These are phyloP conservation scores for Gleditsia sinensis DNA, from an alignment of 306 rosid species.

Conservation along the genomic window DNA sequence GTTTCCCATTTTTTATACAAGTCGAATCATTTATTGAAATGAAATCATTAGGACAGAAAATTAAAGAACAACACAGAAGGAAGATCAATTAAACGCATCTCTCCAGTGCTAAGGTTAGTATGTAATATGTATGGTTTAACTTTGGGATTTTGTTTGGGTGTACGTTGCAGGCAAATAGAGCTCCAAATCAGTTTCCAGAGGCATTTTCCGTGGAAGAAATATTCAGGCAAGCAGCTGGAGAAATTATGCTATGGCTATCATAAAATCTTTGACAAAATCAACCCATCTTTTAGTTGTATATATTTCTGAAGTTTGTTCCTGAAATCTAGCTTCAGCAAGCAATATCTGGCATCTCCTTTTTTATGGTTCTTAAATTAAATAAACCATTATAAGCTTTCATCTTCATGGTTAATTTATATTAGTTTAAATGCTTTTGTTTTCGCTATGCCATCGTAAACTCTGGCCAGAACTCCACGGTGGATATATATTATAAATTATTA, in stretches of 20 bases:
- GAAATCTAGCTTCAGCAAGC: background rate
- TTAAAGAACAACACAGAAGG: no score
- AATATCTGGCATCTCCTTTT: background rate
- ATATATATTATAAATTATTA: no score
- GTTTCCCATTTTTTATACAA: no score
- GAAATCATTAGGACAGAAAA: no score
- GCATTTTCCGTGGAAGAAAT: constrained; percentile 24
- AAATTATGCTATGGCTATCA: constrained; percentile 46
- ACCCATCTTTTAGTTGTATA: background rate
- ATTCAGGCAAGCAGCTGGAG: constrained; percentile 58
- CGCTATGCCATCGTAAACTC: no score
- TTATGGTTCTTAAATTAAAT: background rate
- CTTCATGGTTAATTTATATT: background rate
- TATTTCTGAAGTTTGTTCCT: background rate
- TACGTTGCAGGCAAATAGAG: constrained; percentile 37
- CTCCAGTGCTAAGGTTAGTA: no score
- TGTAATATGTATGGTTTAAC: background rate
- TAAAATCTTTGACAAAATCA: constrained; percentile 9
- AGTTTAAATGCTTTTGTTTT: background rate
- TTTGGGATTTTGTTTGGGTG: background rate
- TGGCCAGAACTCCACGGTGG: no score
- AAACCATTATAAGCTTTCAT: background rate
- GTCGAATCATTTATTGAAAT: no score
- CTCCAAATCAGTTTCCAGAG: constrained; percentile 15
- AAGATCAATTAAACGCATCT: no score